Evolutionary conservation across 2,329 filamentous ascomycete genomes (phyloP).

Genomic region (Colletotrichum zoysiae): DNA sequence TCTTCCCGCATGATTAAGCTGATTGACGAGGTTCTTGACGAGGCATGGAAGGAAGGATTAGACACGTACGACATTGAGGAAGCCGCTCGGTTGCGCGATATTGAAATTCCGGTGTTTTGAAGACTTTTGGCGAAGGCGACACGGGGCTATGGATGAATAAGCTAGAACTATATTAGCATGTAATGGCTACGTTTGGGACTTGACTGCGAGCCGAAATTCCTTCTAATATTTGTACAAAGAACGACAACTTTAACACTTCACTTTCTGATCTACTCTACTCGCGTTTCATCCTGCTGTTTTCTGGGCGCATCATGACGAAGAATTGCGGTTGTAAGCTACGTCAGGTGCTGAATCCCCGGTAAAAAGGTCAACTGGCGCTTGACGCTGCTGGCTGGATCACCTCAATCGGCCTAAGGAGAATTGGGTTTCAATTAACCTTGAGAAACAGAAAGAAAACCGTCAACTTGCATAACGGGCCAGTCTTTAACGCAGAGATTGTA

Average conservation of each 20-base stretch:
- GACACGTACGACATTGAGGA: slow-evolving; percentile 38
- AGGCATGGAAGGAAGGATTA: slow-evolving; percentile 32
- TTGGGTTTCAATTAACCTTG: too few species aligned
- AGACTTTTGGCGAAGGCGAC: neutral
- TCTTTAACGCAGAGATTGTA: too few species aligned
- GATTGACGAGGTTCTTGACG: slow-evolving; percentile 28
- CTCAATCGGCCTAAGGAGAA: slow-evolving; percentile 57
- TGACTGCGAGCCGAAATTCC: neutral
- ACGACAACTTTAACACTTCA: neutral
- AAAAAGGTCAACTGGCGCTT: slow-evolving; percentile 65
- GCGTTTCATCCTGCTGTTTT: neutral
- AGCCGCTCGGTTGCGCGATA: slow-evolving; percentile 27
- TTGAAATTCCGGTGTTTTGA: slow-evolving; percentile 42
- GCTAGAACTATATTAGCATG: neutral
- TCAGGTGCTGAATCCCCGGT: slow-evolving; percentile 60
- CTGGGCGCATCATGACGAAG: neutral
- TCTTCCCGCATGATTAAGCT: slow-evolving; percentile 18
- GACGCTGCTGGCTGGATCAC: slow-evolving; percentile 58
- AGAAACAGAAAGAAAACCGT: too few species aligned
- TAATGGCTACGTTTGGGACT: neutral
- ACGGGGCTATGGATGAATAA: too few species aligned
- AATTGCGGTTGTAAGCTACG: slow-evolving; percentile 41
- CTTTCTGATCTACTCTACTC: neutral
- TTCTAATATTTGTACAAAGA: neutral
- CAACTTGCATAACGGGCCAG: too few species aligned